Evolutionary conservation across 257 asterid genomes (phyloP), one percentile per base, ranked within the genome.

Genomic region (Lycium barbarum): DNA sequence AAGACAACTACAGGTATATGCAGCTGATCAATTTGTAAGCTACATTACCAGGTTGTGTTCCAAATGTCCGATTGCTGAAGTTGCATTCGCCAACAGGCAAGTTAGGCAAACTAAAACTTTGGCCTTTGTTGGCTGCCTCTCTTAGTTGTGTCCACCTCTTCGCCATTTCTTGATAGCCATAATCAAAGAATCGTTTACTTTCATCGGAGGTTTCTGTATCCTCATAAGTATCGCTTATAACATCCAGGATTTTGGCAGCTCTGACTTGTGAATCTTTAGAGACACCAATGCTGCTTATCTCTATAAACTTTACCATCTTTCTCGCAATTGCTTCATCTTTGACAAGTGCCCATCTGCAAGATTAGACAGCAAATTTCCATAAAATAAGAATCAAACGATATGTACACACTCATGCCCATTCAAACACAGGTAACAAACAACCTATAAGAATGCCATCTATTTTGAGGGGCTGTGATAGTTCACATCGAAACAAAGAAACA

Each of bases 221-320:
- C 53, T 89, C 91, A 9, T 91, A 93, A 67, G 91, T 81, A 85
- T 93, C 97, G 0, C 93, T 79, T 38, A 96, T 62, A 10, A 91
- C 95, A 35, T 91, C 88, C 33, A 96, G 54, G 36, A 95, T 93
- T 88, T 96, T 96, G 2, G 98, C 94, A 9, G 99, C 97, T 1
- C 99, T 95, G 4, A 92, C 86, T 88, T 96, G 99, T 0, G 99
- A 94, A 83, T 96, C 99, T 86, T 95, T 96, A 20, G 99, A 96
- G 83, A 96, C 97, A 1, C 99, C 99, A 13, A 96, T 96, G 38
- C 95, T 91, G 91, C 86, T 93, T 2, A 96, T 80, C 89, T 93
- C 95, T 53, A 96, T 91, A 84, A 80, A 96, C 6, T 96, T 95
- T 0, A 93, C 92, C 98, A 96, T 94, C 85, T 87, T 93, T 92